Evolutionary conservation across 768 basidiomycete species (phyloP), one percentile per base, ranked within the genome.

Genomic region (Pholiota microspora): DNA sequence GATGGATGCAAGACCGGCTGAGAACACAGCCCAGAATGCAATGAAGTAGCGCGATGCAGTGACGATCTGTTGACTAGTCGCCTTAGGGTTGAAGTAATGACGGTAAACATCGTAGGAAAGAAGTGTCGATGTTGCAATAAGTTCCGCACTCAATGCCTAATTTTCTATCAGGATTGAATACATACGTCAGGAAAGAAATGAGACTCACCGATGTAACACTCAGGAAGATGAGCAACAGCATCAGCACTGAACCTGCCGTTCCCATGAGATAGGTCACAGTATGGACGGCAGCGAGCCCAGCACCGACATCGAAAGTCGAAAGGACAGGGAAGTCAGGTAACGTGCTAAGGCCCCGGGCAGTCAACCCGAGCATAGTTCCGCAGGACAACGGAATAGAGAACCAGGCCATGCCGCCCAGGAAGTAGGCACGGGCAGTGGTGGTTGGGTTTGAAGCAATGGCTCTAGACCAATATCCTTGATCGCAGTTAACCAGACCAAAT

Each of bases 351-450:
- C 64, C 71, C 42, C 66, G 62, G 5, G 66, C 69, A 27, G 66
- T 60, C n/a, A 73, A 65, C 16, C 73, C 72, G 55, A 74, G 67
- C 18, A 63, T 65, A 0, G 74, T 73, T 8, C 69, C 74, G 45
- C 70, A 71, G 2, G 68, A 62, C 36, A 73, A 73, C 10, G 75
- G 73, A 18, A 74, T 70, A 6, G 71, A 69, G 29, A 74, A 73
- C 72, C 72, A 73, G 5, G 72, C 69, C 46, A 75, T 57, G 12
- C 73, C 74, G 15, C 73, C 73, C 24, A 73, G 62, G 48, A 75
- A 63, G 56, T 73, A 74, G 0, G 71, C 71, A n/a, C 63, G 65
- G 24, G 69, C 71, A 2, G 71, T 70, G n/a, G 63, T 68, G 40
- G 65, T 61, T 9, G 73, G 72, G 27, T 71, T 59, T 32, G 65